phyloP scores from a whole-genome alignment of 2,329 filamentous ascomycete species.

The Talaromyces piceae region DNA sequence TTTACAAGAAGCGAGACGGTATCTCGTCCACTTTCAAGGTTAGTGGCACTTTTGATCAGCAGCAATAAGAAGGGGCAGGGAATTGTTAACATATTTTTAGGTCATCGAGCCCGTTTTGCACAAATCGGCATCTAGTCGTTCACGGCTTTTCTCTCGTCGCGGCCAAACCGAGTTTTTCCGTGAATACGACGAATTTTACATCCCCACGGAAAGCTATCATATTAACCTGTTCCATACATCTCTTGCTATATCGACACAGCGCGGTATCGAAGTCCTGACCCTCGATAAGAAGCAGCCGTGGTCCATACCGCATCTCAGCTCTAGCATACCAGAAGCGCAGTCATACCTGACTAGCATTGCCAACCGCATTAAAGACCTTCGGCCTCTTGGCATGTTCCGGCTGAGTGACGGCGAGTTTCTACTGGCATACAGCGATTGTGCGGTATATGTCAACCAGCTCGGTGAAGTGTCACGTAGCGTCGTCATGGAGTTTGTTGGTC shows the following conservation, averaged over 20 bases:
- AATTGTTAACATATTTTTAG: slow-evolving; percentile 28
- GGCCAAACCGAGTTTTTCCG: slow-evolving; percentile 91
- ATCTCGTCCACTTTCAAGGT: slow-evolving; percentile 84
- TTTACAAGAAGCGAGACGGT: slow-evolving; percentile 94
- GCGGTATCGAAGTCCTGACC: slow-evolving; percentile 91
- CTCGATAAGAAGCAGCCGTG: slow-evolving; percentile 95
- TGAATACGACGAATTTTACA: slow-evolving; percentile 98
- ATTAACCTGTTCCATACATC: slow-evolving; percentile 95
- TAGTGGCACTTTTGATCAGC: slow-evolving; percentile 11
- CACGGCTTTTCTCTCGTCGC: slow-evolving; percentile 57
- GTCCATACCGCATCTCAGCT: slow-evolving; percentile 74
- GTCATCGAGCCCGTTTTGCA: slow-evolving; percentile 94
- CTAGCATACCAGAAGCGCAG: slow-evolving; percentile 51
- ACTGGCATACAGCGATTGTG: slow-evolving; percentile 89
- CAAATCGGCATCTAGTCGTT: slow-evolving; percentile 78
- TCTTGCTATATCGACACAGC: slow-evolving; percentile 81
- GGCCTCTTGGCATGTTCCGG: slow-evolving; percentile 91
- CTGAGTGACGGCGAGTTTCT: slow-evolving; percentile 89
- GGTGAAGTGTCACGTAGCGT: slow-evolving; percentile 89
- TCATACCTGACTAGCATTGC: slow-evolving; percentile 75
- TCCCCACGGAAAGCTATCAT: slow-evolving; percentile 87
- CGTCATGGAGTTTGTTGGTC: slow-evolving; percentile 98
- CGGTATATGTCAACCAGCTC: slow-evolving; percentile 96
- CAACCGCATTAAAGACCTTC: slow-evolving; percentile 70
- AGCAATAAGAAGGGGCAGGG: neutral